Evolutionary conservation across 2,329 filamentous ascomycete species (phyloP).

Genomic region (Claviceps spartinae): DNA sequence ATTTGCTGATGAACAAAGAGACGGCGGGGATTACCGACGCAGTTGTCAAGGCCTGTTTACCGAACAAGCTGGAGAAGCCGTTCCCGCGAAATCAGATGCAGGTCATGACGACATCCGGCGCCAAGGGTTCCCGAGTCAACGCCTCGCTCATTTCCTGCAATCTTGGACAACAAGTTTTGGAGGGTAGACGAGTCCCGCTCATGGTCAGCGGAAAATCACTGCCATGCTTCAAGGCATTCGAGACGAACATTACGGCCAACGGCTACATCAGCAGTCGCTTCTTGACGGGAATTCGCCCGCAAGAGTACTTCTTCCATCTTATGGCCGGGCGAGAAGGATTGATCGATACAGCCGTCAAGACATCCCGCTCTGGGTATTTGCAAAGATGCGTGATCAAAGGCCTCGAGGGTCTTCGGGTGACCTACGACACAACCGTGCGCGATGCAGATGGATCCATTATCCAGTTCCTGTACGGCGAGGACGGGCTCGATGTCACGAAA

Average conservation of each 20-base stretch:
- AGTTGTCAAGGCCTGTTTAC: conserved; percentile 69
- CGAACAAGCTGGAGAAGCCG: conserved; percentile 69
- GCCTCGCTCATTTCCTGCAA: conserved; percentile 97
- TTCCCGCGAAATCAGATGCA: conserved; percentile 99
- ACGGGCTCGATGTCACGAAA: conserved; percentile 87
- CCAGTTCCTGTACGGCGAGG: conserved; percentile 94
- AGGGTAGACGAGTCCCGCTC: conserved; percentile 83
- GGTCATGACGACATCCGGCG: conserved; percentile 92
- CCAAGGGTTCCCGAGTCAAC: conserved; percentile 86
- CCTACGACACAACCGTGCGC: conserved; percentile 88
- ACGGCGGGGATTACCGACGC: conserved; percentile 59
- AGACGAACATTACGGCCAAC: conserved; percentile 77
- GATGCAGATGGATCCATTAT: conserved; percentile 88
- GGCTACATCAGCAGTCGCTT: conserved; percentile 94
- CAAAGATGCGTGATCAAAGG: conserved; percentile 97
- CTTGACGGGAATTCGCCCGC: conserved; percentile 91
- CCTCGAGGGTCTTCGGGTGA: conserved; percentile 85
- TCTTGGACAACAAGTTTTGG: conserved; percentile 87
- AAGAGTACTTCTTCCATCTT: conserved; percentile 98
- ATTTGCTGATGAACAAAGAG: conserved; percentile 67
- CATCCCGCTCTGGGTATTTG: conserved; percentile 88
- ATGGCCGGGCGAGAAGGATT: conserved; percentile 98
- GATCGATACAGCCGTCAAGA: conserved; percentile 98
- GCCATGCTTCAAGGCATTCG: conserved; percentile 85
- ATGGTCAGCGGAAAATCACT: conserved; percentile 98